A percentile compares a stretch with the other conserved stretches of the same genome.
phyloP scores from a whole-genome alignment of 768 basidiomycete genomes.

The Saitozyma sp. region DNA sequence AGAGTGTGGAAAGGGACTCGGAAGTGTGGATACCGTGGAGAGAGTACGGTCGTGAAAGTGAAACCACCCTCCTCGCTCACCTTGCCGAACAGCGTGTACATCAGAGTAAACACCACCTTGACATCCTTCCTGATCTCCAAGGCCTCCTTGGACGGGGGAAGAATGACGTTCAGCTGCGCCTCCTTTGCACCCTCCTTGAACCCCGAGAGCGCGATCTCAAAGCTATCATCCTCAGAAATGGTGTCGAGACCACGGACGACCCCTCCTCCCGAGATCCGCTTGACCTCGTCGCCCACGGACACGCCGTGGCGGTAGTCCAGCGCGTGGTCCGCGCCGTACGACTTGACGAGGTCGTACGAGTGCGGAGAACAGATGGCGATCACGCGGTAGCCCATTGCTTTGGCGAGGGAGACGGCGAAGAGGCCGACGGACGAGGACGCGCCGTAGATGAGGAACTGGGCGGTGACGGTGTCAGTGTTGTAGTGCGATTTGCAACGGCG shows the following conservation, averaged over 20 bases:
- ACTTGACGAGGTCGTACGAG: conserved; percentile 52
- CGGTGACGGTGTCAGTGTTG: neutral
- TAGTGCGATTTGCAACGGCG: neutral
- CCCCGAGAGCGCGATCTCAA: conserved; percentile 21
- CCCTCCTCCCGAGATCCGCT: conserved; percentile 27
- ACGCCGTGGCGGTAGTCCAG: conserved; percentile 54
- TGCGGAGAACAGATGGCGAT: conserved; percentile 51
- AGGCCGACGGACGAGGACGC: conserved; percentile 52
- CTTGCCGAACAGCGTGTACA: conserved; percentile 35
- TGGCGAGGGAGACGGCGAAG: conserved; percentile 42
- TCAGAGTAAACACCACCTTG: conserved; percentile 24
- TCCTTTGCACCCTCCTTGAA: conserved; percentile 22
- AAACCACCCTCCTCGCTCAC: conserved; percentile 10
- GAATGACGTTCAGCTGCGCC: conserved; percentile 28
- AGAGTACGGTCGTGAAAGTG: too few relatives aligned
- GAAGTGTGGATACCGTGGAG: too few relatives aligned
- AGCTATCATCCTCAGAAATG: conserved; percentile 30
- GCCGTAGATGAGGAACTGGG: conserved; percentile 46
- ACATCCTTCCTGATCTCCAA: conserved; percentile 21
- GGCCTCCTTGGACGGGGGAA: conserved; percentile 18
- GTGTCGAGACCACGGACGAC: conserved; percentile 32
- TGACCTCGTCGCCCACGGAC: conserved; percentile 19
- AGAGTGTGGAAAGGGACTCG: too few relatives aligned
- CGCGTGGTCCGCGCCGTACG: conserved; percentile 53
- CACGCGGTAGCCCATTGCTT: conserved; percentile 48